Conservation (phyloP, 306 rosid genomes). For the Sindora glabra region DNA sequence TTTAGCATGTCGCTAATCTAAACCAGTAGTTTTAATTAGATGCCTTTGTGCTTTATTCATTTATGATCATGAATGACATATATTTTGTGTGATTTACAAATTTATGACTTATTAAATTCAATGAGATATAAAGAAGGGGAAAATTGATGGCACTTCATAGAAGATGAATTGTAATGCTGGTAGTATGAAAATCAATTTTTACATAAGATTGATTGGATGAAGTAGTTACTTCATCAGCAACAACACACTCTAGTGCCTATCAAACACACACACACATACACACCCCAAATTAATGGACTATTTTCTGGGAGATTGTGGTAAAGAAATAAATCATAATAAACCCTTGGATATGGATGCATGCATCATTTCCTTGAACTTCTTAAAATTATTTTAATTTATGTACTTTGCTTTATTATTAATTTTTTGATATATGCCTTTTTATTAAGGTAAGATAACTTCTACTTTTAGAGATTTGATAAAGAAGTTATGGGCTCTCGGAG, state of each 20-base stretch:
- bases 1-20: not conserved
- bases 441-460: conserved; percentile 92
- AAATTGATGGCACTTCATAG: conserved; percentile 45
- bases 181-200: conserved; percentile 35
- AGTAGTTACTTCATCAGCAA: conserved; percentile 98
- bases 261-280: too few relatives aligned
- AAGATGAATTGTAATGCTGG: conserved; percentile 61
- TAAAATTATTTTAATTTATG: conserved; percentile 3
- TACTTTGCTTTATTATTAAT: not conserved
- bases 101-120: conserved; percentile 88
- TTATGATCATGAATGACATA: conserved; percentile 27
- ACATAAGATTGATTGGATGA: conserved; percentile 68
- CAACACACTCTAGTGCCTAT: conserved; percentile 90
- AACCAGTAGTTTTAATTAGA: conserved; percentile 4
- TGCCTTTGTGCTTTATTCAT: conserved; percentile 12
- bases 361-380: conserved; percentile 3
- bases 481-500: conserved; percentile 99
- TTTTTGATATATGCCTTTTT: conserved; percentile 20
- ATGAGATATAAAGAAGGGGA: conserved; percentile 67
- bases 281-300: conserved; percentile 95
- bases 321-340: conserved; percentile 83
- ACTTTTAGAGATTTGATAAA: conserved; percentile 91
- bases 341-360: conserved; percentile 97
- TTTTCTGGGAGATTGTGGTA: conserved; percentile 87
- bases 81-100: conserved; percentile 85